Evolutionary conservation across 352 stramenopile genomes (phyloP).

Genomic region (Phytopythium vexans): DNA sequence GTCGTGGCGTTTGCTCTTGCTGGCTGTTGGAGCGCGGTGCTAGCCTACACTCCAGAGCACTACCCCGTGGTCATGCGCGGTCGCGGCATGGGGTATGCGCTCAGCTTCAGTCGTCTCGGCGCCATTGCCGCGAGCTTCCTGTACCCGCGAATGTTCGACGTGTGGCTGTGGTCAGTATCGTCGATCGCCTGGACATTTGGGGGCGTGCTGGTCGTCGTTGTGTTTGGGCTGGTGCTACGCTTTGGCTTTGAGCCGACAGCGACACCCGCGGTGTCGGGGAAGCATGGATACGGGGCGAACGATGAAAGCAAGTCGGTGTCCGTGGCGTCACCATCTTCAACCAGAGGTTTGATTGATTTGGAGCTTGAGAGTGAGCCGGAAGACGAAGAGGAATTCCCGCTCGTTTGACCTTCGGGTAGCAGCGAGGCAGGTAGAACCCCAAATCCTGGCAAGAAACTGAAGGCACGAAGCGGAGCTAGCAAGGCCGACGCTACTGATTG

Average conservation of each 20-base stretch:
- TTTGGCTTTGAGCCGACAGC: slow-evolving; percentile 5
- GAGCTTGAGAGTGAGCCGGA: too few relatives aligned
- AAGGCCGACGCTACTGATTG: too few relatives aligned
- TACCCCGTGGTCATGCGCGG: slow-evolving; percentile 10
- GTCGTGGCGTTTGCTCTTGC: slow-evolving; percentile 17
- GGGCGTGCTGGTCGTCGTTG: slow-evolving; percentile 9
- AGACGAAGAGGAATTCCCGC: too few relatives aligned
- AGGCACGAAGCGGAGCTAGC: too few relatives aligned
- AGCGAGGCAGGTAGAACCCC: too few relatives aligned
- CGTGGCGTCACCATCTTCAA: too few relatives aligned
- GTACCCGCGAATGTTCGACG: slow-evolving; percentile 31
- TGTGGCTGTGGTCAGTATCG: slow-evolving; percentile 24
- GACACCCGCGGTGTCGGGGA: too few relatives aligned
- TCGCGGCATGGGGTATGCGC: slow-evolving; percentile 22
- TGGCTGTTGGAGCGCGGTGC: slow-evolving; percentile 19
- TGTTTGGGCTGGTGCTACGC: slow-evolving; percentile 7
- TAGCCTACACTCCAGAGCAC: slow-evolving; percentile 15
- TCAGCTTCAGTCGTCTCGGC: slow-evolving; percentile 20
- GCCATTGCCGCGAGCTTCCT: slow-evolving; percentile 16
- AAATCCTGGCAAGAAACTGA: too few relatives aligned
- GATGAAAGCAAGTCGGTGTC: too few relatives aligned
- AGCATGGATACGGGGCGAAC: too few relatives aligned
- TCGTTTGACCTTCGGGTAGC: too few relatives aligned
- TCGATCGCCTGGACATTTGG: slow-evolving; percentile 27
- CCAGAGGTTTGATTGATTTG: too few relatives aligned